These are phyloP conservation scores for Wickerhamomyces bisporus DNA, from an alignment of 805 yeast species.

Conservation along the genomic window DNA sequence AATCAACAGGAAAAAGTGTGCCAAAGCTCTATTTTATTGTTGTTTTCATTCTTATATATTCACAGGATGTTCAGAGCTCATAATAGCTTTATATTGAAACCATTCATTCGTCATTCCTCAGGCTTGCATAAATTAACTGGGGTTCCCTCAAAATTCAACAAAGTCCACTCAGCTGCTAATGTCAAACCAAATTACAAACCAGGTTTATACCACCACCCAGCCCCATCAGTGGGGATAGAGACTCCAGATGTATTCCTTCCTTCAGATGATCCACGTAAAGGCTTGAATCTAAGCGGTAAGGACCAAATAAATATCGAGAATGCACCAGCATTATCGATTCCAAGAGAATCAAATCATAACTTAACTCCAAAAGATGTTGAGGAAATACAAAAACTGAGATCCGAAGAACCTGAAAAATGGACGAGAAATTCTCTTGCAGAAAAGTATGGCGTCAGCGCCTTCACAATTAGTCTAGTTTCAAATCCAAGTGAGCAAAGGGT, in stretches of 20 bases:
- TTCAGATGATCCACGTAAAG: slow-evolving; percentile 49
- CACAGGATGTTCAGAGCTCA: background rate
- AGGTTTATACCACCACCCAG: slow-evolving; percentile 57
- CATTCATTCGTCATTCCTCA: background rate
- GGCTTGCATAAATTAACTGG: slow-evolving; percentile 12
- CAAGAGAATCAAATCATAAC: slow-evolving; percentile 42
- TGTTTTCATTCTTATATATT: background rate
- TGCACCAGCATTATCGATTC: slow-evolving; percentile 34
- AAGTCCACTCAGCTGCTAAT: slow-evolving; percentile 51
- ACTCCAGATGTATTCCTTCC: slow-evolving; percentile 72
- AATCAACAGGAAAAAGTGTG: too few relatives aligned
- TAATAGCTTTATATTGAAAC: background rate
- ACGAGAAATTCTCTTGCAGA: slow-evolving; percentile 58
- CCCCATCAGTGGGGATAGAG: slow-evolving; percentile 56
- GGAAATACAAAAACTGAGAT: slow-evolving; percentile 54
- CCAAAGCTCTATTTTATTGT: too few relatives aligned
- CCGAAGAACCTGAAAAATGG: slow-evolving; percentile 54
- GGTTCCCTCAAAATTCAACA: slow-evolving; percentile 56
- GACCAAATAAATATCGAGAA: slow-evolving; percentile 21
- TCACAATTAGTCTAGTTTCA: slow-evolving; percentile 51
- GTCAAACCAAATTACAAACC: slow-evolving; percentile 51
- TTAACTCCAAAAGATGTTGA: slow-evolving; percentile 51
- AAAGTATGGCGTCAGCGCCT: slow-evolving; percentile 47
- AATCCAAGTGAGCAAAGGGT: slow-evolving; percentile 35
- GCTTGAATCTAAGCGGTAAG: slow-evolving; percentile 25